Base-by-base conservation (phyloP, 768 basidiomycete genomes). In the Termitomyces heimii region DNA sequence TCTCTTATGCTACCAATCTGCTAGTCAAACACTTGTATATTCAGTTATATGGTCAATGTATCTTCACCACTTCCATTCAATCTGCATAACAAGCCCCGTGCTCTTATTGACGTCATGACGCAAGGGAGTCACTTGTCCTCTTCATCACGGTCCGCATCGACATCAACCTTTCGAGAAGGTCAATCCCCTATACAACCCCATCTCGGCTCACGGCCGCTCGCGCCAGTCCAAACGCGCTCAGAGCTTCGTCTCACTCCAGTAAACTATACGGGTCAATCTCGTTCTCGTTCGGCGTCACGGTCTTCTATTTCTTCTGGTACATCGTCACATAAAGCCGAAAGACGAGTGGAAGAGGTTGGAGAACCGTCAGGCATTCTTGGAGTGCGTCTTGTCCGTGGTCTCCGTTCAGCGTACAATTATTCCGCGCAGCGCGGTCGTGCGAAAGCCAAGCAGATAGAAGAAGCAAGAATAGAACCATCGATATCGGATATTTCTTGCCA, bases 1-100 rank as follows among this genome's bases (percentile, higher is more conserved):
- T 14, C 40, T 26, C 39, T 26, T 8, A 10, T 7, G 12, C 16
- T 18, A 40, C 10, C 5, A 20, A 47, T 40, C 31, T 43, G 12
- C n/a, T 5, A 29, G 22, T n/a, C n/a, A 16, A 37, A 28, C 4
- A 9, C 26, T 32, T 47, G 45, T 40, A 22, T 24, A 44, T 53
- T 32, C 37, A 42, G 37, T 34, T 62, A 85, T 73, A 85, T 85
- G 84, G 83, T 85, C 60, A 84, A 84, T 55, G 77, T 85, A 9
- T 77, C 78, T 54, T 76, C 79, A 1, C 73, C 73, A 6, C 72
- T 80, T 20, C 84, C 84, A 0, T 85, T 85, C 70, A 81, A 82
- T 63, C 71, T 85, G 8, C 79, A 79, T 68, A 80, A 79, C 67
- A 70, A 72, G 54, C 64, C 62, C 14, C 62, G 67, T 5, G 62